Evolutionary conservation across 768 basidiomycete genomes (phyloP).

Genomic region (Trichaptum fuscoviolaceum): DNA sequence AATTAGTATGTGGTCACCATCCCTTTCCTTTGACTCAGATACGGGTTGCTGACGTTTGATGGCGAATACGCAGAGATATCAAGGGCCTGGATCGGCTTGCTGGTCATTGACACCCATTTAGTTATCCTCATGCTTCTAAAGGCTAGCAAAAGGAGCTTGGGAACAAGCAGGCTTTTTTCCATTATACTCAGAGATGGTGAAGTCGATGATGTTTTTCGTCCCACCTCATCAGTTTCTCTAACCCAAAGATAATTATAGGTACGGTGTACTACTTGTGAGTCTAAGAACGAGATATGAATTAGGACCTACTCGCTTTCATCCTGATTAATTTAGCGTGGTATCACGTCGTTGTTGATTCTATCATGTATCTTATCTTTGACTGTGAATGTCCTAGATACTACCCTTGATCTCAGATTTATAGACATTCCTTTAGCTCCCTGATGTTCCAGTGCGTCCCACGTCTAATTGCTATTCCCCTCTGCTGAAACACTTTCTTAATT

Average conservation of each 20-base stretch:
- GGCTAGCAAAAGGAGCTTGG: neutral
- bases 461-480: neutral
- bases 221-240: neutral
- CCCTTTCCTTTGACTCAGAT: neutral
- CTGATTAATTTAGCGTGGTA: neutral
- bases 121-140: neutral
- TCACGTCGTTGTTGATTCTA: neutral
- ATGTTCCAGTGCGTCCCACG: neutral
- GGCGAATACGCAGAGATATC: neutral
- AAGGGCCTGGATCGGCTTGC: neutral
- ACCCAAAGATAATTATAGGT: neutral
- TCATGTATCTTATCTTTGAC: neutral
- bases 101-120: neutral
- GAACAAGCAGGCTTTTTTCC: neutral
- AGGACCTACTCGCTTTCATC: neutral
- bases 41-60: neutral
- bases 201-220: neutral
- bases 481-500: neutral
- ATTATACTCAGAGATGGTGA: neutral
- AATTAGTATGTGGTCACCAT: neutral
- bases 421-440: neutral
- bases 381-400: neutral
- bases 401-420: neutral
- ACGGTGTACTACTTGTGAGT: neutral
- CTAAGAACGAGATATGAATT: neutral